These are phyloP conservation scores for Cyclotella atomus DNA, from an alignment of 108 stramenopile species.

Conservation along the genomic window DNA sequence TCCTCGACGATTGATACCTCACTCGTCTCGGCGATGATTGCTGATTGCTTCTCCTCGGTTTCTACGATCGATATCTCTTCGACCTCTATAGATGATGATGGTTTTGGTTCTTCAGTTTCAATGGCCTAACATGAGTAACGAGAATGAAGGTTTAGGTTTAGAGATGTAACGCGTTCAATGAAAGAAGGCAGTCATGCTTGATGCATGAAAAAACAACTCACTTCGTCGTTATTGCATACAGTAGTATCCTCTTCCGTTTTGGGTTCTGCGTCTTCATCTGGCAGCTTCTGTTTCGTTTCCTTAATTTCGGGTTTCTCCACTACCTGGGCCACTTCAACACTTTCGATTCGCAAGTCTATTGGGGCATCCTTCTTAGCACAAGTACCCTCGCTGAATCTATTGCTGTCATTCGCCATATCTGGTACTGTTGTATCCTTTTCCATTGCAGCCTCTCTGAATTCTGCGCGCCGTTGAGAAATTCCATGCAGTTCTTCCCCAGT, in stretches of 20 bases:
- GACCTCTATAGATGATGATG: background rate
- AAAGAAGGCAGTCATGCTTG: conserved; percentile 4
- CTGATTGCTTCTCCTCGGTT: background rate
- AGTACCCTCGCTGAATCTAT: background rate
- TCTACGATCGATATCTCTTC: background rate
- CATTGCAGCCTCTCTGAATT: background rate
- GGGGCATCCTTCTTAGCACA: background rate
- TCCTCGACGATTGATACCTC: background rate
- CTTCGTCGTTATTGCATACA: conserved; percentile 18
- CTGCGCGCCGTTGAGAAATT: background rate
- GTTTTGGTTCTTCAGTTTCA: background rate
- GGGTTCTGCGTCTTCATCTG: background rate
- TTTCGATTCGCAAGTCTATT: background rate
- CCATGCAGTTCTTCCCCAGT: background rate
- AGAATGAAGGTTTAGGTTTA: background rate
- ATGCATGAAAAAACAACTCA: conserved; percentile 31
- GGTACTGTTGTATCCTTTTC: background rate
- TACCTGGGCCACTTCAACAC: background rate
- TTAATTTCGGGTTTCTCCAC: background rate
- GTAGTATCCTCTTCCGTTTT: background rate
- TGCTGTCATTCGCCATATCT: background rate
- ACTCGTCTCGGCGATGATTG: background rate
- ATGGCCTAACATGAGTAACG: background rate
- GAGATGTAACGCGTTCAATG: background rate
- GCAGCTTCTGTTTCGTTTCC: background rate